Conservation (phyloP, 2,329 filamentous ascomycete species). For the Zymoseptoria pseudotritici region DNA sequence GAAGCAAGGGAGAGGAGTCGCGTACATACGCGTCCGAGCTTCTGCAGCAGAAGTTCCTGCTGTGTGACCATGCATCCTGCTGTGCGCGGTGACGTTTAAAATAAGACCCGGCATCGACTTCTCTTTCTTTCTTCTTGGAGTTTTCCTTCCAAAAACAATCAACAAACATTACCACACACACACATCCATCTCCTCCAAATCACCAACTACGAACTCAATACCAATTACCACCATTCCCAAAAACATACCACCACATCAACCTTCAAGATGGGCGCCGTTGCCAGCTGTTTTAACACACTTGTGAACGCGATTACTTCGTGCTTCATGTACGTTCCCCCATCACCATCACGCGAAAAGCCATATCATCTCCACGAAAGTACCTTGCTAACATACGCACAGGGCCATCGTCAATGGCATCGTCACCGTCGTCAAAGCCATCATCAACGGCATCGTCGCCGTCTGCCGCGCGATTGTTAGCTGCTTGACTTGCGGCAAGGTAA, state of each 20-base stretch:
- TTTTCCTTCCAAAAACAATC: not conserved
- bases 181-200: not conserved
- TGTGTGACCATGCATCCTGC: not conserved
- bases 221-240: slow-evolving; percentile 3
- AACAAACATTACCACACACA: not conserved
- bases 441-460: slow-evolving; percentile 43
- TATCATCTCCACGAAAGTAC: not conserved
- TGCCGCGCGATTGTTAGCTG: slow-evolving; percentile 44
- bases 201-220: not conserved
- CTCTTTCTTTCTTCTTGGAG: not conserved
- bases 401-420: slow-evolving; percentile 41
- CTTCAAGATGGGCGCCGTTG: slow-evolving; percentile 68
- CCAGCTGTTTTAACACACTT: slow-evolving; percentile 55
- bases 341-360: not conserved
- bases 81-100: not conserved
- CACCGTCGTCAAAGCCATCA: slow-evolving; percentile 36
- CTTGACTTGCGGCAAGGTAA: slow-evolving; percentile 40
- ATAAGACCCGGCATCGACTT: not conserved
- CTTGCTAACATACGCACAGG: slow-evolving; percentile 15
- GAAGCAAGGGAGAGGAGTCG: not conserved
- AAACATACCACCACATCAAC: slow-evolving; percentile 10
- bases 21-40: not conserved
- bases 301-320: slow-evolving; percentile 40
- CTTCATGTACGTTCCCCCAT: slow-evolving; percentile 13
- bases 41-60: not conserved